Percentiles rank a stretch among this genome's conserved stretches.
Conservation (phyloP, 148 eudicot genomes). For the Polygonum aviculare region DNA sequence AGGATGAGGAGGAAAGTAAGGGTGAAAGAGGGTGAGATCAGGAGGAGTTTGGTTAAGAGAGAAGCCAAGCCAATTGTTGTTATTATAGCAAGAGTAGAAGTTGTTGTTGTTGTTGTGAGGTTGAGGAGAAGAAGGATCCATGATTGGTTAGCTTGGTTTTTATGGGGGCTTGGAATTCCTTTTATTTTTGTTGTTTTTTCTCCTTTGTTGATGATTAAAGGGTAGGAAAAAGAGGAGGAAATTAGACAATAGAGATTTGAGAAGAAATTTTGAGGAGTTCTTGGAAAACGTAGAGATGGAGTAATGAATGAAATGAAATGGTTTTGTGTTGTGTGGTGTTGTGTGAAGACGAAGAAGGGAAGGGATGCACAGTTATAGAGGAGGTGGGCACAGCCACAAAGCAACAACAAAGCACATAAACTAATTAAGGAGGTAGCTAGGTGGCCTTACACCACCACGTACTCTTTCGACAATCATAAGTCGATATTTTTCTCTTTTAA, state of each 20-base stretch:
- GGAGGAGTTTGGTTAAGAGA: conserved; percentile 6
- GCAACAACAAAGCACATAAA: neutral
- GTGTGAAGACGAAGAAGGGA: neutral
- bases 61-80: neutral
- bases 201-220: neutral
- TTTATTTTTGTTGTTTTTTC: neutral
- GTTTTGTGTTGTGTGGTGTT: too few species aligned
- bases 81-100: neutral
- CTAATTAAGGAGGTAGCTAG: too few species aligned
- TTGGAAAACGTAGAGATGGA: neutral
- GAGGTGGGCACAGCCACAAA: neutral
- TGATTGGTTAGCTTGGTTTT: neutral
- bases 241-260: too few species aligned
- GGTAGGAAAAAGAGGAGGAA: neutral
- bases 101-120: neutral
- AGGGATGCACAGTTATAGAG: conserved; percentile 6
- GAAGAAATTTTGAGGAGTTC: neutral
- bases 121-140: neutral
- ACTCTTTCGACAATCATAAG: too few species aligned
- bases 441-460: too few species aligned
- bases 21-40: neutral
- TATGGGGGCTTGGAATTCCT: neutral
- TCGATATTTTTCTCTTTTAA: too few species aligned
- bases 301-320: neutral
- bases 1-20: neutral